Evolutionary conservation across 805 yeast species (phyloP).

Genomic region (Yarrowia phangngaensis): DNA sequence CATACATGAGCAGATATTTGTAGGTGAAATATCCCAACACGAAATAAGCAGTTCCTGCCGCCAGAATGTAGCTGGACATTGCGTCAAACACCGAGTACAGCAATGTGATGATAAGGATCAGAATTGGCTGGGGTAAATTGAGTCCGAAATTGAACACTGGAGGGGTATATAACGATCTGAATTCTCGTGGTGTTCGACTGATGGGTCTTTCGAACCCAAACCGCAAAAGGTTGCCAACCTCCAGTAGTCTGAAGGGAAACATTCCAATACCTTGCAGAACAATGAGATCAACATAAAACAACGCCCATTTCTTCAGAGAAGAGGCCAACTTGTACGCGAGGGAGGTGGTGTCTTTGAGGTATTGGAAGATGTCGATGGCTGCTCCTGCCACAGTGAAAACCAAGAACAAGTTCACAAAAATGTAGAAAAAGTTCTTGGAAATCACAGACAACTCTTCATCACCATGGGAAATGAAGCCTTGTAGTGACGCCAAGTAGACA

Average conservation of each 20-base stretch:
- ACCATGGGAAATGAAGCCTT: slow-evolving; percentile 86
- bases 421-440: slow-evolving; percentile 88
- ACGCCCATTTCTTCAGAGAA: slow-evolving; percentile 70
- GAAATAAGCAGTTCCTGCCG: slow-evolving; percentile 81
- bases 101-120: slow-evolving; percentile 77
- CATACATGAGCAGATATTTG: slow-evolving; percentile 84
- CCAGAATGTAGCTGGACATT: slow-evolving; percentile 78
- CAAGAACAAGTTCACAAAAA: slow-evolving; percentile 87
- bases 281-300: slow-evolving; percentile 86
- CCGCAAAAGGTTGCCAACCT: slow-evolving; percentile 71
- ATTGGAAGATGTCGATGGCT: slow-evolving; percentile 74
- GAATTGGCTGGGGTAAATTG: slow-evolving; percentile 84
- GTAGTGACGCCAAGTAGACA: slow-evolving; percentile 74
- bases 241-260: slow-evolving; percentile 80
- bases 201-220: slow-evolving; percentile 63
- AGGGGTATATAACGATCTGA: slow-evolving; percentile 70
- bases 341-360: slow-evolving; percentile 81
- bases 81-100: slow-evolving; percentile 62
- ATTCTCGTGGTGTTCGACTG: slow-evolving; percentile 81
- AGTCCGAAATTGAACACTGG: slow-evolving; percentile 91
- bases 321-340: slow-evolving; percentile 83
- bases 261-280: slow-evolving; percentile 78
- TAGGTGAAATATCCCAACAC: slow-evolving; percentile 80
- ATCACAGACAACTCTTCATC: slow-evolving; percentile 90
- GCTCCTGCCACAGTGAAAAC: slow-evolving; percentile 95